Evolutionary conservation across 139 green algal genomes (phyloP).

Genomic region (Chlamydomonas asymmetrica): DNA sequence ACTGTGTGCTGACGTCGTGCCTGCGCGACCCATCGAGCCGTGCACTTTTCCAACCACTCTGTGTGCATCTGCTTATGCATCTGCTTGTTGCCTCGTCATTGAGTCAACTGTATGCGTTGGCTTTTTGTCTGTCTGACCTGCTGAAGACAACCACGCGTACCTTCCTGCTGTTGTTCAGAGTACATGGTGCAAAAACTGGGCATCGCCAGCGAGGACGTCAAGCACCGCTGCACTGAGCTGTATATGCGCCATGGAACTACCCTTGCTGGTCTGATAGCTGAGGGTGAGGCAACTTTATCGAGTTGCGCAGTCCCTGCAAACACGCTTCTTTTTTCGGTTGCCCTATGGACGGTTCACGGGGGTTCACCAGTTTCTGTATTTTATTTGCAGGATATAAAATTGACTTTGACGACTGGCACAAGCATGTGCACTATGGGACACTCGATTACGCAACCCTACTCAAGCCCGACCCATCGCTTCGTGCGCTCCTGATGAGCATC

Average conservation of each 20-base stretch:
- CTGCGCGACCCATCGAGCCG: too few relatives aligned
- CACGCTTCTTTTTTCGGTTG: too few relatives aligned
- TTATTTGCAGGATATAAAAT: constrained; percentile 69
- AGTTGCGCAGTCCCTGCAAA: too few relatives aligned
- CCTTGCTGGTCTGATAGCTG: constrained; percentile 69
- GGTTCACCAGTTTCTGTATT: too few relatives aligned
- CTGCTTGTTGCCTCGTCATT: too few relatives aligned
- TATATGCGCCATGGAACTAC: constrained; percentile 77
- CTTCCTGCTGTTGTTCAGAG: constrained; percentile 15
- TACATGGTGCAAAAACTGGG: constrained; percentile 67
- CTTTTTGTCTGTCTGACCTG: too few relatives aligned
- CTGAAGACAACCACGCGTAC: too few relatives aligned
- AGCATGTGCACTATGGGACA: constrained; percentile 55
- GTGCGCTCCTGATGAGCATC: constrained; percentile 44
- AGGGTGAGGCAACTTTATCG: constrained; percentile 7
- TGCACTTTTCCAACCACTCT: too few relatives aligned
- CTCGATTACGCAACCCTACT: constrained; percentile 69
- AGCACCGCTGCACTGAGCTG: constrained; percentile 40
- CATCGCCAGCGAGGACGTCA: constrained; percentile 49
- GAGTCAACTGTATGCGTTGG: too few relatives aligned
- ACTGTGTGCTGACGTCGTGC: too few relatives aligned
- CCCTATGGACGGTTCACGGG: too few relatives aligned
- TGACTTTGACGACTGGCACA: constrained; percentile 78
- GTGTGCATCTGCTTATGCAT: too few relatives aligned
- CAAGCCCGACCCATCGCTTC: constrained; percentile 41